Evolutionary conservation across 1,139 yeast species (phyloP), one percentile per base, ranked within the genome.

Genomic region (Suhomyces terraborum): DNA sequence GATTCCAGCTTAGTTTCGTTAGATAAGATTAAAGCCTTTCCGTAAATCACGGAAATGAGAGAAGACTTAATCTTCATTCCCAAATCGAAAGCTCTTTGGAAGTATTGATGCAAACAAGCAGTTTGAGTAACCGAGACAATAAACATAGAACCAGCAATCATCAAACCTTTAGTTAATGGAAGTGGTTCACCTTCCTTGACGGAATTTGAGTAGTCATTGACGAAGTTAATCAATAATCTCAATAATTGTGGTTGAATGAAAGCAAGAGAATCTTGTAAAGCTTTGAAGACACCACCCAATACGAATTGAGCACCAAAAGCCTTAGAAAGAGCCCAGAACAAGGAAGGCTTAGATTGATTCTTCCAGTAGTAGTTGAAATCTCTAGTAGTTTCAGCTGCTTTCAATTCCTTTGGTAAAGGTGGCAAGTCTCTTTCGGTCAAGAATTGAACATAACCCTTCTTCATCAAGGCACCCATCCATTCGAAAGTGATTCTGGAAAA

Each of bases 381-480:
- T 0, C 63, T 59, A 10, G 87, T 67, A 17, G 82, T 70, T 25
- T 64, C 64, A 8, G 68, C 64, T 8, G 93, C 69, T 47, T 73
- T 77, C 54, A 86, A 80, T 39, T 75, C 79, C 9, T 66, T 57
- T 12, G 98, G 97, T 45, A 93, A 73, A 14, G 80, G 76, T 12
- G 97, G 97, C 51, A 93, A 74, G 62, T 93, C 98, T 2, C 70
- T 68, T 55, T 86, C 93, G 8, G 83, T 77, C 51, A 93, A 72
- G 59, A 66, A 93, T 43, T 84, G 82, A 21, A 72, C 64, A 58
- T 86, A 88, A 18, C 99, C 99, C 44, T 77, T 77, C 57, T 75
- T 82, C 96, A 93, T 91, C 57, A 93, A 70, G 4, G 84, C 87
- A 2, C 91, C 80, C 95, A 93, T 86, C 99, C 99, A 93, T 31